Evolutionary conservation across 202 grass and related monocot genomes (phyloP).

Genomic region (Musa balbisiana): DNA sequence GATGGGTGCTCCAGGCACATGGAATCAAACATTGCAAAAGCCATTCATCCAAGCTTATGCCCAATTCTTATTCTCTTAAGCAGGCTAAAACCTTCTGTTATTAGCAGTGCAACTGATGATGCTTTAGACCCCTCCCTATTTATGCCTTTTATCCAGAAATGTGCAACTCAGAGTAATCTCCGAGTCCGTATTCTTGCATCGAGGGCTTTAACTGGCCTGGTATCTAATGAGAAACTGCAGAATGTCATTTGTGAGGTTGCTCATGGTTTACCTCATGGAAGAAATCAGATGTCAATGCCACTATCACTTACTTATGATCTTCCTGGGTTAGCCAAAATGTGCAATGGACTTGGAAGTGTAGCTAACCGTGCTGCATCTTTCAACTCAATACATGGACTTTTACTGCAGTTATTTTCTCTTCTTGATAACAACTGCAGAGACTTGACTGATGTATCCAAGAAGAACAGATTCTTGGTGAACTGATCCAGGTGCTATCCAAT

Average conservation of each 20-base stretch:
- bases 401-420: conserved; percentile 79
- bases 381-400: conserved; percentile 80
- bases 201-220: conserved; percentile 73
- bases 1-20: conserved; percentile 39
- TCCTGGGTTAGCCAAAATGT: conserved; percentile 31
- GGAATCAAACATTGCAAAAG: conserved; percentile 69
- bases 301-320: not conserved
- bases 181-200: conserved; percentile 81
- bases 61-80: conserved; percentile 95
- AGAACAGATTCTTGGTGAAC: conserved; percentile 64
- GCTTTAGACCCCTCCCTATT: conserved; percentile 84
- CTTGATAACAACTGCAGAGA: conserved; percentile 67
- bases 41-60: conserved; percentile 87
- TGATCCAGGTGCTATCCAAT: conserved; percentile 53
- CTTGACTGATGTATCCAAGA: conserved; percentile 47
- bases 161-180: conserved; percentile 87
- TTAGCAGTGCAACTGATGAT: conserved; percentile 67
- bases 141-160: conserved; percentile 80
- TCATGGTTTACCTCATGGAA: conserved; percentile 47
- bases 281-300: conserved; percentile 6
- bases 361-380: conserved; percentile 36
- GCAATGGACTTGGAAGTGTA: conserved; percentile 33
- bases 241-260: conserved; percentile 50
- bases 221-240: conserved; percentile 79
- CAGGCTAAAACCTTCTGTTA: conserved; percentile 73